phyloP scores from a whole-genome alignment of 495 filamentous ascomycete genomes.

The Collariella sp. region DNA sequence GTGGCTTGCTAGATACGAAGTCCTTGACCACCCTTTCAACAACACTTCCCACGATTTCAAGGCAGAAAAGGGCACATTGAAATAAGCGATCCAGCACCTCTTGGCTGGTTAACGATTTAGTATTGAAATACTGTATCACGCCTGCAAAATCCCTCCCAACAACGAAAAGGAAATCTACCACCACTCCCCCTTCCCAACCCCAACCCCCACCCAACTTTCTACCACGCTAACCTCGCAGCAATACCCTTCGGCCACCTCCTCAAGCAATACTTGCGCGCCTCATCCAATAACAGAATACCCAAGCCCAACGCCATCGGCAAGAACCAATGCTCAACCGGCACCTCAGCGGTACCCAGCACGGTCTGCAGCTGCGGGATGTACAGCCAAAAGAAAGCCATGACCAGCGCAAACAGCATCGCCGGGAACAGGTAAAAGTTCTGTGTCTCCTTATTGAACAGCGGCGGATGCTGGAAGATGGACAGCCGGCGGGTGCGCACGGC shows the following conservation, averaged over 20 bases:
- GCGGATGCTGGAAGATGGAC: constrained; percentile 57
- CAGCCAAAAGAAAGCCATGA: constrained; percentile 55
- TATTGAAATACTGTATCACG: too few species aligned
- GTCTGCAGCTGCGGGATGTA: constrained; percentile 52
- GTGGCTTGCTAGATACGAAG: too few species aligned
- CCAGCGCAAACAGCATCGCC: constrained; percentile 52
- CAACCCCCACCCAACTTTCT: neutral
- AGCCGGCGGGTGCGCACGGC: constrained; percentile 55
- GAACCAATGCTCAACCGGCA: constrained; percentile 60
- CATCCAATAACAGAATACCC: constrained; percentile 51
- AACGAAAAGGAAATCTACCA: neutral
- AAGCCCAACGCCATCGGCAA: constrained; percentile 55
- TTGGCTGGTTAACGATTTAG: too few species aligned
- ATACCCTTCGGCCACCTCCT: constrained; percentile 41
- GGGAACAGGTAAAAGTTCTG: constrained; percentile 57
- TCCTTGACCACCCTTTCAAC: too few species aligned
- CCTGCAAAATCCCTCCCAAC: too few species aligned
- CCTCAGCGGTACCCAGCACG: constrained; percentile 43
- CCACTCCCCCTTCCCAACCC: neutral
- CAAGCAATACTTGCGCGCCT: constrained; percentile 46
- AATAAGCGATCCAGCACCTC: too few species aligned
- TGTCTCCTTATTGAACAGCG: constrained; percentile 47
- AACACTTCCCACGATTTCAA: too few species aligned
- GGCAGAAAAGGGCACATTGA: too few species aligned
- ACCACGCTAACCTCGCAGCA: constrained; percentile 46